phyloP scores from a whole-genome alignment of 345 rosid species.

The Euphorbia tirucalli region DNA sequence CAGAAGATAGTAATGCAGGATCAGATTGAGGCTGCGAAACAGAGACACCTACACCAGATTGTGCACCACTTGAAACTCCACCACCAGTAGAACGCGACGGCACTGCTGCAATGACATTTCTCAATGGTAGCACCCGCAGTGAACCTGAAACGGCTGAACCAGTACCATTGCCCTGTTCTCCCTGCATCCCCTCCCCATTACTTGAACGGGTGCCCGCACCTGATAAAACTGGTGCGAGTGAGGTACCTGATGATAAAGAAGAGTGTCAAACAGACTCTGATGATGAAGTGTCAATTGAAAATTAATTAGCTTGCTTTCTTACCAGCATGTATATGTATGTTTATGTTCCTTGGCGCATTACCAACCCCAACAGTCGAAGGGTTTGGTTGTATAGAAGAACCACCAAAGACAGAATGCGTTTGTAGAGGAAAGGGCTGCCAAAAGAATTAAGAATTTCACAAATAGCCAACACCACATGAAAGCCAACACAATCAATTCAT shows the following conservation, averaged over 20 bases:
- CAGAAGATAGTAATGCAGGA: slow-evolving; percentile 37
- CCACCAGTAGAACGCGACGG: slow-evolving; percentile 44
- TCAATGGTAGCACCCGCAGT: slow-evolving; percentile 36
- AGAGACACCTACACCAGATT: slow-evolving; percentile 35
- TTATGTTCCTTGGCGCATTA: slow-evolving; percentile 66
- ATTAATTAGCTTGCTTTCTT: slow-evolving; percentile 22
- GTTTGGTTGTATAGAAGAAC: slow-evolving; percentile 49
- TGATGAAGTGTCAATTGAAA: not conserved
- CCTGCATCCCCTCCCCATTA: slow-evolving; percentile 51
- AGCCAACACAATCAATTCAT: slow-evolving; percentile 17
- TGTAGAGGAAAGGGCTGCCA: slow-evolving; percentile 92
- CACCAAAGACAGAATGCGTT: slow-evolving; percentile 66
- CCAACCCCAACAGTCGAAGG: slow-evolving; percentile 58
- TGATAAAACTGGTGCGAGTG: slow-evolving; percentile 52
- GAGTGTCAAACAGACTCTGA: slow-evolving; percentile 12
- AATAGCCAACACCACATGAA: not conserved
- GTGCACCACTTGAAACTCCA: slow-evolving; percentile 29
- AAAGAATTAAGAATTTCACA: slow-evolving; percentile 3
- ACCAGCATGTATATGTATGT: slow-evolving; percentile 98
- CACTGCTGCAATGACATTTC: slow-evolving; percentile 46
- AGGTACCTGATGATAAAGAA: slow-evolving; percentile 42
- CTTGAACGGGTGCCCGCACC: slow-evolving; percentile 48
- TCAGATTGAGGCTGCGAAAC: slow-evolving; percentile 34
- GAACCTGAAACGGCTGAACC: slow-evolving; percentile 40
- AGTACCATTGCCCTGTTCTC: slow-evolving; percentile 40